Percentiles rank a stretch among this genome's conserved stretches.
These are phyloP conservation scores for Saturnispora mendoncae DNA, from an alignment of 805 yeast species.

Conservation along the genomic window DNA sequence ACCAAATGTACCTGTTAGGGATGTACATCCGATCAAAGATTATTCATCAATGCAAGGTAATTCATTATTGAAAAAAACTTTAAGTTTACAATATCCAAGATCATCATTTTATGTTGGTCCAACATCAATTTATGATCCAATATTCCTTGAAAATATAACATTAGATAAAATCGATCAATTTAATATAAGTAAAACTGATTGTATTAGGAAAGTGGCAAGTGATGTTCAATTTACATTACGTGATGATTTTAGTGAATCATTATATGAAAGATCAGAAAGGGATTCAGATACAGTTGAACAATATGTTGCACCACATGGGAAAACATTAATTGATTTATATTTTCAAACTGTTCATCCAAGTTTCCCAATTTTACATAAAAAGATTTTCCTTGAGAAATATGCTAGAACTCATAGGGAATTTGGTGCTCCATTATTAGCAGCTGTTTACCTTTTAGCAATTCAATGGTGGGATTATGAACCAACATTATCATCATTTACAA, in stretches of 20 bases:
- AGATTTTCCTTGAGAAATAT: constrained; percentile 86
- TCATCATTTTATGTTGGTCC: constrained; percentile 86
- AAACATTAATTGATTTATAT: constrained; percentile 66
- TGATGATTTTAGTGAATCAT: constrained; percentile 69
- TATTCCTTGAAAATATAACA: constrained; percentile 54
- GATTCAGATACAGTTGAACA: constrained; percentile 80
- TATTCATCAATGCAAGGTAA: constrained; percentile 55
- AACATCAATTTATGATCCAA: constrained; percentile 72
- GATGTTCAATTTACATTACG: constrained; percentile 67
- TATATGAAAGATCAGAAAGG: constrained; percentile 58
- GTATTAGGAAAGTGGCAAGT: constrained; percentile 72
- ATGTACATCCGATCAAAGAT: constrained; percentile 55
- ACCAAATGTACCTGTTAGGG: constrained; percentile 37
- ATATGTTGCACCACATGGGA: constrained; percentile 89
- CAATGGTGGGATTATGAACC: constrained; percentile 95
- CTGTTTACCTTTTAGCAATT: constrained; percentile 79
- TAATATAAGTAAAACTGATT: constrained; percentile 54
- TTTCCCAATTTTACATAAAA: constrained; percentile 84
- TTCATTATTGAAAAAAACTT: constrained; percentile 56
- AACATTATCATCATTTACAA: constrained; percentile 60
- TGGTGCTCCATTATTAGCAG: constrained; percentile 83
- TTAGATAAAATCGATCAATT: constrained; percentile 74
- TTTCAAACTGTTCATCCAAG: constrained; percentile 84
- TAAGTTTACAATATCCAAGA: constrained; percentile 78
- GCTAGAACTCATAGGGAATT: constrained; percentile 85